Base-by-base conservation (phyloP, 257 asterid species). In the Scutellaria baicalensis region DNA sequence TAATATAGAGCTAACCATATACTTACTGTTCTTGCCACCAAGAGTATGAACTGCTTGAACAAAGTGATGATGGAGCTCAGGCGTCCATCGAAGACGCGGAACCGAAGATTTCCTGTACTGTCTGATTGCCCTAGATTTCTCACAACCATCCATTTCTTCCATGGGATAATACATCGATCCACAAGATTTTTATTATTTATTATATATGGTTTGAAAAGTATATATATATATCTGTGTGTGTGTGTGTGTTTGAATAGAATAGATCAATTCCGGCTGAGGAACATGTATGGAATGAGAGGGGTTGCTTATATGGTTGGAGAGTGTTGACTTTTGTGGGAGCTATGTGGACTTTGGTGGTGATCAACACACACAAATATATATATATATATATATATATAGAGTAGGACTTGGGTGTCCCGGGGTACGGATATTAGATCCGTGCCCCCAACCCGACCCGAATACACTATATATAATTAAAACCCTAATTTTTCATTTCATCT, bases 31-130 rank as follows among this genome's bases (percentile, higher is more conserved):
- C 50, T 77, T 80, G 8, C 87, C 87, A 0, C 87, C 89, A 8
- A 82, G 87, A 11, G 38, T 60, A 1, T 51, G 74, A 49, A 84
- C 83, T 13, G 78, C 87, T 38, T 71, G 59, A 23, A 77, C 82
- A 21, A 84, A 84, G 60, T 27, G 79, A 8, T 31, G 45, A 9
- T 84, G 89, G 17, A 84, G 85, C 45, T 82, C 79, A 0, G 89
- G 77, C 16, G 87, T 80, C 89, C 87, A 82, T 23, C 79, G 82
- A 0, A 84, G 63, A 5, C 89, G 84, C 7, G 87, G 84, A 52
- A 60, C 39, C 7, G 69, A 31, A 1, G 87, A 77, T 65, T 80
- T 82, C 12, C 20, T 59, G 73, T 84, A 84, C 47, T 71, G 66
- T 64, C 85, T 75, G 20, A 78, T 51, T 23, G 23, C 80, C 75